phyloP scores from a whole-genome alignment of 1,284 basidiomycete genomes.

The Rhodotorula sp. region DNA sequence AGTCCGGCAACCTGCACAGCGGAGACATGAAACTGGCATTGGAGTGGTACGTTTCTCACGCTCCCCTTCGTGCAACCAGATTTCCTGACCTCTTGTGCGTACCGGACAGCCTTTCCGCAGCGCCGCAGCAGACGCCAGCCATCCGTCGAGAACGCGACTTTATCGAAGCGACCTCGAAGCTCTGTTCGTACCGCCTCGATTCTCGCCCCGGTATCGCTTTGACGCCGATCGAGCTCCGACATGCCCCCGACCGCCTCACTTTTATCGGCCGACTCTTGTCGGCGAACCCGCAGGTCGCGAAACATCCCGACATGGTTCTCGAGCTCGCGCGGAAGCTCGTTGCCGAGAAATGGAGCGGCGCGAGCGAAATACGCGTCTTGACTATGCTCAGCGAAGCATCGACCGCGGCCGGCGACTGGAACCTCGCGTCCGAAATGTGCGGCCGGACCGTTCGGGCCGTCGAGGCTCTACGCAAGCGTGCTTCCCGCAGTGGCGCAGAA shows the following conservation, averaged over 20 bases:
- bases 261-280: conserved; percentile 77
- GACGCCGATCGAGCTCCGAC: conserved; percentile 82
- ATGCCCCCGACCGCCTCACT: conserved; percentile 74
- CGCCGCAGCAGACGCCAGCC: conserved; percentile 59
- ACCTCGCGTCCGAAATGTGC: conserved; percentile 66
- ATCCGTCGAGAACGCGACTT: conserved; percentile 76
- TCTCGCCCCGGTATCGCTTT: conserved; percentile 69
- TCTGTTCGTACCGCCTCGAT: conserved; percentile 74
- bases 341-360: conserved; percentile 65
- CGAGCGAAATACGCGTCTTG: conserved; percentile 73
- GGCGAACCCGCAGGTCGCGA: conserved; percentile 77
- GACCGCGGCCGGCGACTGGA: conserved; percentile 72
- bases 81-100: no score
- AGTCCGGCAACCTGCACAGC: conserved; percentile 80
- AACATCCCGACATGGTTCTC: conserved; percentile 81
- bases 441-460: conserved; percentile 69
- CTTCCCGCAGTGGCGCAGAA: not conserved
- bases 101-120: conserved; percentile 65
- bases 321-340: conserved; percentile 79
- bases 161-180: conserved; percentile 86
- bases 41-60: conserved; percentile 65
- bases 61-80: no score
- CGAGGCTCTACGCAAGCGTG: conserved; percentile 52
- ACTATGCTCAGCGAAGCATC: conserved; percentile 86
- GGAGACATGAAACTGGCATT: conserved; percentile 95